A percentile compares a stretch with the other conserved stretches of the same genome.
Conservation (phyloP, 331 rosid genomes). For the Acacia pycnantha region DNA sequence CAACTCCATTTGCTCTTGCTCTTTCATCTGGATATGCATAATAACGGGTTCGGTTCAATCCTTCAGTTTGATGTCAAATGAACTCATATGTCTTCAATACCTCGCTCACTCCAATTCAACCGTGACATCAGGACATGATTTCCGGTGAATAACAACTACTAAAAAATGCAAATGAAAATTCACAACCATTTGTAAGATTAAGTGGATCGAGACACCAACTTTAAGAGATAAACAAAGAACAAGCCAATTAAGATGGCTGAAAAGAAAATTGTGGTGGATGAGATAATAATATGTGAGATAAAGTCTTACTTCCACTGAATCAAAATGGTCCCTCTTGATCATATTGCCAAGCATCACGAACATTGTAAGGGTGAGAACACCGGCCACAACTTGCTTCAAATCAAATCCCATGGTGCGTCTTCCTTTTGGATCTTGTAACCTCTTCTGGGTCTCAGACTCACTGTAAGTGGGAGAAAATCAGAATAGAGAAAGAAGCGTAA, state of each 20-base stretch:
- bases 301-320: constrained; percentile 59
- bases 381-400: constrained; percentile 98
- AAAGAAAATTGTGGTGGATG: background rate
- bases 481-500: background rate
- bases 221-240: background rate
- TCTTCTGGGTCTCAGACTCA: background rate
- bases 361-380: constrained; percentile 81
- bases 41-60: background rate
- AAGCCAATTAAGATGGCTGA: background rate
- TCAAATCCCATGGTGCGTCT: constrained; percentile 71
- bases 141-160: background rate
- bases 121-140: background rate
- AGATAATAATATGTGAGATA: background rate
- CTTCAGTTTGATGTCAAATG: constrained; percentile 2
- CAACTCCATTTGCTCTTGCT: constrained; percentile 14
- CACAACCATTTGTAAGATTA: background rate
- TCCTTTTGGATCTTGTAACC: constrained; percentile 1
- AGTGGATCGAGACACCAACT: background rate
- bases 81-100: background rate
- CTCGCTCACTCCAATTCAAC: background rate
- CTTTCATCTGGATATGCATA: background rate
- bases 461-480: background rate
- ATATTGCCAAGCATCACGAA: constrained; percentile 95
- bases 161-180: background rate
- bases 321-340: constrained; percentile 99